Base-by-base conservation (phyloP, 176 grass and related monocot species). In the Triticum turgidum region DNA sequence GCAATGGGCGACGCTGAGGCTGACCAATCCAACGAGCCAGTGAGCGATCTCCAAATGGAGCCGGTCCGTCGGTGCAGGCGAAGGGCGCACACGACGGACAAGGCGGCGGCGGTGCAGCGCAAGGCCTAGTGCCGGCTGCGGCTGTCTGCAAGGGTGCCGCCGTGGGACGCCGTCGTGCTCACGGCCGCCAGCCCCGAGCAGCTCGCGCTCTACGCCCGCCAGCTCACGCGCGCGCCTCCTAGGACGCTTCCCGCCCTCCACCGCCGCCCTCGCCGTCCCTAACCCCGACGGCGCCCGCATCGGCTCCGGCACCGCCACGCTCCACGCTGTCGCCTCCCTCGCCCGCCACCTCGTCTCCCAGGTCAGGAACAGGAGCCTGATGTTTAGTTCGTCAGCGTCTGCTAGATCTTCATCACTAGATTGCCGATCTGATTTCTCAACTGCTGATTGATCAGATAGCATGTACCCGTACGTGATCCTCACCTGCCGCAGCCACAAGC, bases 101-200 rank as follows among this genome's bases (percentile, higher is more conserved):
- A 91, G 70, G 88, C 90, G 33, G 87, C 89, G 25, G 73, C 86
- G 21, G 84, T 92, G 29, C 29, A 94, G 56, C 92, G 89, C 18
- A 97, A 94, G 79, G 90, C 92, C 35, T 95, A 89, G 91, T 30
- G 29, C 29, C 29, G 29, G 29, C 29, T 30, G 1, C 29, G 29
- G 29, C 2, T 30, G 29, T 30, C 29, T 30, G 29, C 29, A 2
- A 1, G 29, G 29, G 29, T 30, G 29, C 29, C 29, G 29, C 29
- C 29, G 29, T 30, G 29, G 29, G 29, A 30, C 29, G 1, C 1
- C 1, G 29, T 30, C 1, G 91, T 90, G 42, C 93, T 98, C 72
- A 98, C 88, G 59, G 93, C 93, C n/a, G 88, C 95, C 70, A 98
- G 93, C 89, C 91, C 91, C 59, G 88, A 98, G 83, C 93, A 98